Percentiles rank a stretch among this genome's conserved stretches.
Conservation (phyloP, 1,139 yeast genomes). For the Suhomyces chickasaworum region DNA sequence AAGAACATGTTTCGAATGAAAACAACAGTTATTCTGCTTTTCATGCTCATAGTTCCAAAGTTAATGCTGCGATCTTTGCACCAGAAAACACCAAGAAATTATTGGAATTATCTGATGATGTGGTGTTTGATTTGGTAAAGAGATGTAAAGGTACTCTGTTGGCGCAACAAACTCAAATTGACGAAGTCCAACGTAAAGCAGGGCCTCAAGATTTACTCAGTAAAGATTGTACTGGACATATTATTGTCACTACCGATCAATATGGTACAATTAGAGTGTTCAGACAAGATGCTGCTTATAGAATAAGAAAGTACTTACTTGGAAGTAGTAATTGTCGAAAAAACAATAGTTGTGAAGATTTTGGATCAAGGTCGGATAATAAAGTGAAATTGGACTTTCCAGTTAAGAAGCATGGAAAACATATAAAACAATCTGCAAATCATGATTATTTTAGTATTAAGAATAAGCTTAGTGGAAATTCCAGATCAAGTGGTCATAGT, state of each 20-base stretch:
- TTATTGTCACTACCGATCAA: slow-evolving; percentile 77
- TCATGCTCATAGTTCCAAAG: slow-evolving; percentile 74
- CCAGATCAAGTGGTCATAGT: slow-evolving; percentile 1
- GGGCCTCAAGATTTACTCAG: neutral
- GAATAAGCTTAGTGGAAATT: slow-evolving; percentile 6
- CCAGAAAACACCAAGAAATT: slow-evolving; percentile 70
- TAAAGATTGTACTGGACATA: slow-evolving; percentile 33
- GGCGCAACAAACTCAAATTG: neutral
- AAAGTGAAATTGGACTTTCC: slow-evolving; percentile 13
- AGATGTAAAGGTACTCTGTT: slow-evolving; percentile 22
- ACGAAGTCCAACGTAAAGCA: neutral
- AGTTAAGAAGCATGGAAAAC: slow-evolving; percentile 12
- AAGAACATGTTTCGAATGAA: slow-evolving; percentile 44
- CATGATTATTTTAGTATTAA: slow-evolving; percentile 9
- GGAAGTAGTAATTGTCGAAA: neutral
- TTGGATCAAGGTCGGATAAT: neutral
- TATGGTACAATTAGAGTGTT: slow-evolving; percentile 74
- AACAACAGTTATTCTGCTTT: slow-evolving; percentile 63
- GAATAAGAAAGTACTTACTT: slow-evolving; percentile 28
- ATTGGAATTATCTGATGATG: slow-evolving; percentile 73
- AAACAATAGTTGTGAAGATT: slow-evolving; percentile 2
- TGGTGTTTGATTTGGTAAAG: slow-evolving; percentile 62
- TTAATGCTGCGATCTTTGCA: slow-evolving; percentile 78
- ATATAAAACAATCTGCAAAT: slow-evolving; percentile 18
- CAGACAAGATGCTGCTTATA: slow-evolving; percentile 72